These are phyloP conservation scores for Mycena polygramma DNA, from an alignment of 768 basidiomycete genomes.

Conservation along the genomic window DNA sequence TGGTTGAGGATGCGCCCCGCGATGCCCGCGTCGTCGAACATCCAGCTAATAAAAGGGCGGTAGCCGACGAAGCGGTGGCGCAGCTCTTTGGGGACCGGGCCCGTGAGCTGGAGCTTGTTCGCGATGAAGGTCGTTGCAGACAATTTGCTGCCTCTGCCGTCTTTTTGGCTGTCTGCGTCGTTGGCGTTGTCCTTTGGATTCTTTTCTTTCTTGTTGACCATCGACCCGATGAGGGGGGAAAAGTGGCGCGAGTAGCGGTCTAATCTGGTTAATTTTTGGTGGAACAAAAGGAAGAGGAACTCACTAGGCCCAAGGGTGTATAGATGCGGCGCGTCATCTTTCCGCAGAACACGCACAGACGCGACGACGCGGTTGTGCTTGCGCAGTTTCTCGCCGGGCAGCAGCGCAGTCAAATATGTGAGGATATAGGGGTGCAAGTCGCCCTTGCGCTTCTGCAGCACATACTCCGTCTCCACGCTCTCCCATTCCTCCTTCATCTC, in stretches of 20 bases:
- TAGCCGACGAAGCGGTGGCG: constrained; percentile 54
- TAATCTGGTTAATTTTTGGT: constrained; percentile 25
- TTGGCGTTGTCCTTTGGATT: constrained; percentile 36
- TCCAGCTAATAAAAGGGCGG: constrained; percentile 54
- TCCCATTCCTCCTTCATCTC: constrained; percentile 43
- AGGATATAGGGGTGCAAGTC: constrained; percentile 41
- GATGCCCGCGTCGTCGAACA: constrained; percentile 55
- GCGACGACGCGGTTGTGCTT: constrained; percentile 45
- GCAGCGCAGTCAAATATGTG: constrained; percentile 44
- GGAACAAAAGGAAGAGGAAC: constrained; percentile 6
- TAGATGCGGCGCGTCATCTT: constrained; percentile 46
- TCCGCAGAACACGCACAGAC: constrained; percentile 47
- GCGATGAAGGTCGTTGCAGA: constrained; percentile 55
- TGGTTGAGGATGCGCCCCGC: constrained; percentile 54
- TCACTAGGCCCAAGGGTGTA: constrained; percentile 57
- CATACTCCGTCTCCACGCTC: constrained; percentile 43
- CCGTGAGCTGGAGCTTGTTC: constrained; percentile 58
- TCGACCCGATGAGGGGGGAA: constrained; percentile 56
- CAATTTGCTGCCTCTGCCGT: constrained; percentile 33
- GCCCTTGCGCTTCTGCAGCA: constrained; percentile 49
- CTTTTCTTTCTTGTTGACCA: constrained; percentile 43
- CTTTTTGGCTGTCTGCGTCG: constrained; percentile 26
- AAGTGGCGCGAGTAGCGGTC: constrained; percentile 52
- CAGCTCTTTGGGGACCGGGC: constrained; percentile 56
- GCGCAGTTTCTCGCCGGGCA: constrained; percentile 43